Evolutionary conservation across 116 monocot genomes (phyloP).

Genomic region (Zostera marina): DNA sequence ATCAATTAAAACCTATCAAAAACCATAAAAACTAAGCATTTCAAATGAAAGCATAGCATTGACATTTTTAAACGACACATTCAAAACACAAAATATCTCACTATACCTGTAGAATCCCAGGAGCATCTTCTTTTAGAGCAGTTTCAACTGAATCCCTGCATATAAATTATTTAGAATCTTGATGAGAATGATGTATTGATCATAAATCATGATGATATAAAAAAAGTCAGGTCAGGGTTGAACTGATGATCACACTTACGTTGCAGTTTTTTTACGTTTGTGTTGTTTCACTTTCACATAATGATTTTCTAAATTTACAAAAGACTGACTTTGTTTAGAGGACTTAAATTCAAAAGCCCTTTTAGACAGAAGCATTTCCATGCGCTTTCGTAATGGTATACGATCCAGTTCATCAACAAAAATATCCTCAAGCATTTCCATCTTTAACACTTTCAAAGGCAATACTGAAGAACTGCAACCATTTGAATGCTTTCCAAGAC

Average conservation of each 20-base stretch:
- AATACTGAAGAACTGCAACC: background rate
- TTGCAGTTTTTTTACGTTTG: constrained; percentile 70
- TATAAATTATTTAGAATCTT: constrained; percentile 5
- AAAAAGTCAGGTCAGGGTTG: background rate
- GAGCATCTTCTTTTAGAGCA: constrained; percentile 98
- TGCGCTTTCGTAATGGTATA: constrained; percentile 24
- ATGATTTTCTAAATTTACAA: background rate
- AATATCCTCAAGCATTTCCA: constrained; percentile 15
- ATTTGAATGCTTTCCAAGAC: background rate
- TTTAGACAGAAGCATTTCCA: constrained; percentile 7
- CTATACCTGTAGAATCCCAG: constrained; percentile 74
- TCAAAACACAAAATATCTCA: background rate
- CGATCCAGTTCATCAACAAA: constrained; percentile 26
- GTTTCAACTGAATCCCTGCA: constrained; percentile 75
- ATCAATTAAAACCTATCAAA: constrained; percentile 58
- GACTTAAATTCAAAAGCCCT: background rate
- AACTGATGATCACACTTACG: constrained; percentile 28
- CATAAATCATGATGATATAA: background rate
- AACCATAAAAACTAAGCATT: constrained; percentile 1
- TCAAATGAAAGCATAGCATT: constrained; percentile 1
- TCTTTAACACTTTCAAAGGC: constrained; percentile 9
- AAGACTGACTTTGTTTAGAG: constrained; percentile 5
- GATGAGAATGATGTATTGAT: background rate
- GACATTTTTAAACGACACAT: background rate
- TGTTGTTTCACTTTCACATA: constrained; percentile 18